phyloP scores from a whole-genome alignment of 306 rosid genomes.

The Pterocarpus santalinus region DNA sequence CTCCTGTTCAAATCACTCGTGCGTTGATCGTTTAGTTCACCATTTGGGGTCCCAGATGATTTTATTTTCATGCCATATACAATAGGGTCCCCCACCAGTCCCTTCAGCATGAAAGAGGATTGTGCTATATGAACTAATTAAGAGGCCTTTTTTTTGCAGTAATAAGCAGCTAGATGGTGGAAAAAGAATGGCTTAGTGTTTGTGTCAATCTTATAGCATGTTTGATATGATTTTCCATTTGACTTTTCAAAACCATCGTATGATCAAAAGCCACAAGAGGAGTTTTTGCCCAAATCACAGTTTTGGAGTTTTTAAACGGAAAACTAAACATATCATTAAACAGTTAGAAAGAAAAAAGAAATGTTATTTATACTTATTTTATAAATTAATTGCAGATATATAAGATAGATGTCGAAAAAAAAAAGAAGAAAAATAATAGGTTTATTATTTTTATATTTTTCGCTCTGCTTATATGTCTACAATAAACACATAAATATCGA shows the following conservation, averaged over 20 bases:
- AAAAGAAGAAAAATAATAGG: too few relatives aligned
- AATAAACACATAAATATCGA: too few relatives aligned
- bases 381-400: too few relatives aligned
- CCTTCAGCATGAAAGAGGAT: constrained; percentile 31
- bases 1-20: constrained; percentile 45
- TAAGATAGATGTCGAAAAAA: too few relatives aligned
- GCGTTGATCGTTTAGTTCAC: constrained; percentile 23
- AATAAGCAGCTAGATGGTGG: neutral
- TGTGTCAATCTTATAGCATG: constrained; percentile 3
- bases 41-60: constrained; percentile 29
- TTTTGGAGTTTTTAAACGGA: too few relatives aligned
- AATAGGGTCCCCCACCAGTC: neutral
- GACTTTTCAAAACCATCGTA: too few relatives aligned
- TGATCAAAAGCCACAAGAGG: too few relatives aligned
- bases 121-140: constrained; percentile 1
- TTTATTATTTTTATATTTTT: too few relatives aligned
- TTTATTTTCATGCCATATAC: neutral
- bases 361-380: too few relatives aligned
- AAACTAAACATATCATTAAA: neutral
- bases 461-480: too few relatives aligned
- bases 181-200: neutral
- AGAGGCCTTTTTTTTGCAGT: neutral
- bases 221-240: too few relatives aligned
- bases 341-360: constrained; percentile 4
- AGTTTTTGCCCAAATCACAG: too few relatives aligned